phyloP scores from a whole-genome alignment of 164 flowering plant species.

The Cinnamomum micranthum region DNA sequence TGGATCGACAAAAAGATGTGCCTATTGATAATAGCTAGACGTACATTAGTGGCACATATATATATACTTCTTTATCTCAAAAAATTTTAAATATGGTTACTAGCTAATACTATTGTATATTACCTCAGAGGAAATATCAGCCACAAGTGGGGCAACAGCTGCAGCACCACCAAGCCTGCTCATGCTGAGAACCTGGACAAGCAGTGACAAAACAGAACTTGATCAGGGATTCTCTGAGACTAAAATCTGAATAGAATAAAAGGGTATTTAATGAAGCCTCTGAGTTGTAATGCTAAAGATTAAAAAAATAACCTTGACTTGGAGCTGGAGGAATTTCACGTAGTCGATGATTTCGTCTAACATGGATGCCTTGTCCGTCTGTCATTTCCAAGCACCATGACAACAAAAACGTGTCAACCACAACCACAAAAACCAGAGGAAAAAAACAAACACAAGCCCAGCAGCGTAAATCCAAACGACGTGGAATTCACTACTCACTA shows the following conservation, averaged over 20 bases:
- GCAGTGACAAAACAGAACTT: not conserved
- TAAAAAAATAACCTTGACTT: constrained; percentile 74
- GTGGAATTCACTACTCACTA: not conserved
- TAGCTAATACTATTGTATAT: no score
- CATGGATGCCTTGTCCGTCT: constrained; percentile 99
- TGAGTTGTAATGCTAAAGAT: not conserved
- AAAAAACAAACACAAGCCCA: not conserved
- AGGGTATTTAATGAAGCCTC: not conserved
- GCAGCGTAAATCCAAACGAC: not conserved
- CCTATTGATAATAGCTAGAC: no score
- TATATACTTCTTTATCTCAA: no score
- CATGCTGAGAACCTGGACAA: constrained; percentile 88
- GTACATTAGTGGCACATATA: no score
- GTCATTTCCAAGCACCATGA: constrained; percentile 31
- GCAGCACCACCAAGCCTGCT: constrained; percentile 97
- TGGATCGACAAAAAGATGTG: no score
- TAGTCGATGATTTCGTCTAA: constrained; percentile 98
- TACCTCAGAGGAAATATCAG: constrained; percentile 43
- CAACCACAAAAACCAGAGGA: not conserved
- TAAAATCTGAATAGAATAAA: not conserved
- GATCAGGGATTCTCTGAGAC: constrained; percentile 9
- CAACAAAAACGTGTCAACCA: not conserved
- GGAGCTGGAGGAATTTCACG: constrained; percentile 97
- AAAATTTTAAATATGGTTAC: no score
- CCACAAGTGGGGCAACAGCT: constrained; percentile 77